Evolutionary conservation across 805 yeast genomes (phyloP).

Genomic region (Tetrapisispora taiwanensis): DNA sequence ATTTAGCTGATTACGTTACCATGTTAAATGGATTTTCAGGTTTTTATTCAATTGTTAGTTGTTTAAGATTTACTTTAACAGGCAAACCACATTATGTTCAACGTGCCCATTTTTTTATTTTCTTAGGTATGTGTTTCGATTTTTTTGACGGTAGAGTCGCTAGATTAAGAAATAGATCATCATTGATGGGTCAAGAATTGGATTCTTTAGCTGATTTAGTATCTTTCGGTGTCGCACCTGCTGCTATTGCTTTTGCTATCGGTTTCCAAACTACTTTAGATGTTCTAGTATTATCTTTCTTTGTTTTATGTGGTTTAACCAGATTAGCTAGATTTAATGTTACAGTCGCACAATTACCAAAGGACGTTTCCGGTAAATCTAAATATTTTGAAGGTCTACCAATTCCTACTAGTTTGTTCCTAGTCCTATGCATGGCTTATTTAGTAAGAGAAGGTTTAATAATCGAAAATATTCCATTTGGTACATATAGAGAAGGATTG

Average conservation of each 20-base stretch:
- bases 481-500: constrained; percentile 44
- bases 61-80: constrained; percentile 69
- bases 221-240: constrained; percentile 94
- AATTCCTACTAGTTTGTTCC: constrained; percentile 73
- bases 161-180: constrained; percentile 80
- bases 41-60: constrained; percentile 78
- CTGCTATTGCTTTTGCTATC: constrained; percentile 80
- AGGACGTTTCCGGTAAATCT: constrained; percentile 77
- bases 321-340: constrained; percentile 94
- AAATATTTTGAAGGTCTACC: constrained; percentile 95
- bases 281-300: constrained; percentile 61
- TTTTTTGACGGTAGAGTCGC: constrained; percentile 97
- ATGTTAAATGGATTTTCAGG: constrained; percentile 91
- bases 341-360: constrained; percentile 85
- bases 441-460: constrained; percentile 47
- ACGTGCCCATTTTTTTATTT: constrained; percentile 80
- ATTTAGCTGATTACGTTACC: constrained; percentile 94
- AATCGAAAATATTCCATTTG: constrained; percentile 52
- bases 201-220: constrained; percentile 93
- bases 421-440: constrained; percentile 65
- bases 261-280: constrained; percentile 84
- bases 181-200: constrained; percentile 93
- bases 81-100: constrained; percentile 61
- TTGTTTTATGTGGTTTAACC: constrained; percentile 88
- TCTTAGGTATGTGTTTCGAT: constrained; percentile 90